Conservation (phyloP, 2,329 filamentous ascomycete species). For the Alternaria sp. region DNA sequence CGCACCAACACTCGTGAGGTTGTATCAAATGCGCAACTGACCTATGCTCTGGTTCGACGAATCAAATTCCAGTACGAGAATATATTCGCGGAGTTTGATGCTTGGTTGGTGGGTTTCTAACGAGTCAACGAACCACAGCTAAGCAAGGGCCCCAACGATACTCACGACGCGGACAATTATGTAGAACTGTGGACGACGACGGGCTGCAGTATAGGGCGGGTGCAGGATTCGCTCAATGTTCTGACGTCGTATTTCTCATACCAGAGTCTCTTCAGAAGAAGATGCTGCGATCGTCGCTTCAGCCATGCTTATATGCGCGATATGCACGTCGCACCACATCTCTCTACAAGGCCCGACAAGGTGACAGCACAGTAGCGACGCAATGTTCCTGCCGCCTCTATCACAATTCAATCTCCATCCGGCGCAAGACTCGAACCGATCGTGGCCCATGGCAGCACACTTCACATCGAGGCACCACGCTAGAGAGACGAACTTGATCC, state of each 20-base stretch:
- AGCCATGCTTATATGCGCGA: constrained; percentile 35
- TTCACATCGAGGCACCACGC: constrained; percentile 25
- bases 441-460: constrained; percentile 27
- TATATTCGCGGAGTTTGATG: constrained; percentile 17
- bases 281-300: constrained; percentile 16
- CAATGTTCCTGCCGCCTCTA: constrained; percentile 20
- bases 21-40: constrained; percentile 14
- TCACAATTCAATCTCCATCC: constrained; percentile 24
- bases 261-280: background rate
- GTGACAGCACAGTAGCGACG: constrained; percentile 30
- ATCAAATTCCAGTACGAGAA: constrained; percentile 19
- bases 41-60: constrained; percentile 19
- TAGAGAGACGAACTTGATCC: constrained; percentile 11
- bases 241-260: background rate
- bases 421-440: constrained; percentile 24
- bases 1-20: constrained; percentile 8
- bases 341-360: background rate
- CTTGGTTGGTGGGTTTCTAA: constrained; percentile 27
- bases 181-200: background rate
- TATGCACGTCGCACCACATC: constrained; percentile 35
- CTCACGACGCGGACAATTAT: constrained; percentile 12
- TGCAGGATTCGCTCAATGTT: background rate
- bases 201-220: background rate
- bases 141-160: constrained; percentile 24
- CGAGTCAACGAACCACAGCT: constrained; percentile 23